Percentiles rank a stretch among this genome's conserved stretches.
phyloP scores from a whole-genome alignment of 2,329 filamentous ascomycete species.

The Monosporascus sp. region DNA sequence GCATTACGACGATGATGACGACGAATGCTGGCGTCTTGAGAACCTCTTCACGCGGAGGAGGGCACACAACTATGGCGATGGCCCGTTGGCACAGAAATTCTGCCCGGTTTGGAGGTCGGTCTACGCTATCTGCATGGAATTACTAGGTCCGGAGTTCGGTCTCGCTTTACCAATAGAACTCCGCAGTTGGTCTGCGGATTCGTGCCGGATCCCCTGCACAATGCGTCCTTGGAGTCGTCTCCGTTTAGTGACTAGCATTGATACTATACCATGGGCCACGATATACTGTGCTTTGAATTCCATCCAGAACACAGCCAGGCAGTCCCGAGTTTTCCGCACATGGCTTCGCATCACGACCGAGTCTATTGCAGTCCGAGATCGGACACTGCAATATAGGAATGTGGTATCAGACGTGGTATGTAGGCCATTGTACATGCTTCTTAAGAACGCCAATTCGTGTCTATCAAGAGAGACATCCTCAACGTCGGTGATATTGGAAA shows the following conservation, averaged over 20 bases:
- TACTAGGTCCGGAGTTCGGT: neutral
- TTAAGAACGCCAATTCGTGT: too few relatives aligned
- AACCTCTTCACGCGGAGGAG: neutral
- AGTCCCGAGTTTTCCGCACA: too few relatives aligned
- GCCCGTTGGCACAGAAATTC: neutral
- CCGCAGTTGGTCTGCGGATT: constrained; percentile 1
- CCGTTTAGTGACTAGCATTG: neutral
- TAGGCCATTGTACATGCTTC: too few relatives aligned
- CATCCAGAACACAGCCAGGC: neutral
- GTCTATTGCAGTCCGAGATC: too few relatives aligned
- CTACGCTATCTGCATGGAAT: neutral
- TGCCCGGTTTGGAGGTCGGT: neutral
- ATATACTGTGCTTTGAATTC: neutral
- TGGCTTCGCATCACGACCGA: too few relatives aligned
- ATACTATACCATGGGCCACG: neutral
- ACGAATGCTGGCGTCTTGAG: neutral
- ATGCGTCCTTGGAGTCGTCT: neutral
- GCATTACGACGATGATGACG: neutral
- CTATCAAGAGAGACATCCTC: too few relatives aligned
- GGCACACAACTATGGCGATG: neutral
- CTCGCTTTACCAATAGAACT: constrained; percentile 1
- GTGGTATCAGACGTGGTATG: too few relatives aligned
- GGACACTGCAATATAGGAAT: too few relatives aligned
- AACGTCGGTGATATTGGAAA: too few relatives aligned
- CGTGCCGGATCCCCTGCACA: neutral